Base-by-base conservation (phyloP, 2,329 filamentous ascomycete species). In the Fusarium illudens region DNA sequence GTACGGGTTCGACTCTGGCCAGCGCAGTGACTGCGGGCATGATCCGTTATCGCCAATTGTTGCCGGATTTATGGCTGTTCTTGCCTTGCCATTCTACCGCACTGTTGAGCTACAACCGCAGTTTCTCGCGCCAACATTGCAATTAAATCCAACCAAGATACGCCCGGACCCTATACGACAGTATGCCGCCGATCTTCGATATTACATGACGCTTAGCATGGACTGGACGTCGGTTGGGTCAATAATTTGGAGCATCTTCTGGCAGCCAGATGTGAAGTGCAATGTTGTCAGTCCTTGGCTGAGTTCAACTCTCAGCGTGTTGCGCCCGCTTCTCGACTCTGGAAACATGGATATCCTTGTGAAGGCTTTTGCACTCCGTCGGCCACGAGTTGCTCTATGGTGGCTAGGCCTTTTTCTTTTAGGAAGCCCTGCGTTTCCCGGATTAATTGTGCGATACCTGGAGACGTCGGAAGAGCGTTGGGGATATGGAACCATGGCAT, bases 211-310 rank as follows among this genome's bases (percentile, higher is more conserved):
- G 12, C 56, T 73, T 9, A 69, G 71, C 51, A 57, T 68, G 50
- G 46, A 64, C 48, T 44, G 57, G 7, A n/a, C 11, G 15, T 54
- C 56, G 8, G 25, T 69, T 42, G 65, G 69, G 13, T 67, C 65
- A 6, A 59, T 69, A 12, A 48, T 71, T 25, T 72, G 67, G 69
- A 70, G 58, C 58, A 59, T 71, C n/a, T 71, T 73, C 46, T 73
- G 70, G 71, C 70, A 72, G 30, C 70, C 68, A 27, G 68, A 68
- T 20, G 42, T 73, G n/a, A 39, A 65, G 42, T 73, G 70, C 58
- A 72, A 72, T 44, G n/a, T 69, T 27, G 70, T 70, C 4, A 68
- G 71, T 37, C 65, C 70, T 4, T 73, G 71, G 70, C 52, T 72
- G 12, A 60, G 42, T 20, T 59, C 57, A 9, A 62, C 59, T 34